These are phyloP conservation scores for Claviceps humidiphila DNA, from an alignment of 2,329 filamentous ascomycete genomes.

Conservation along the genomic window DNA sequence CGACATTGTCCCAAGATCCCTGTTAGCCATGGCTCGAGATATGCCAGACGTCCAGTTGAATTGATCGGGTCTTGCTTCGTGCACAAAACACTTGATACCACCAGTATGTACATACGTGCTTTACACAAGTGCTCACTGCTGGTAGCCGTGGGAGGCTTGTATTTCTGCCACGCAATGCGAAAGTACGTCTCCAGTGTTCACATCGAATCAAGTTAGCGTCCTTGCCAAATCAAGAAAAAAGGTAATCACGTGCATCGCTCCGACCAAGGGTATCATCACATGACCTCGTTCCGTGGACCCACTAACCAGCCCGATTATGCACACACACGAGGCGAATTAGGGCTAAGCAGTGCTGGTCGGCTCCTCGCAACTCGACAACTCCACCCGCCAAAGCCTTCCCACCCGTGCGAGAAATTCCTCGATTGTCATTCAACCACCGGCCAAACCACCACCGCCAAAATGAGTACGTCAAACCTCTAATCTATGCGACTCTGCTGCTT, in stretches of 20 bases:
- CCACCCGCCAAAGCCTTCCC: constrained; percentile 21
- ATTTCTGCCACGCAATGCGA: too few species aligned
- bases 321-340: constrained; percentile 18
- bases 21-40: too few species aligned
- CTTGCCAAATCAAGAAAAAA: not conserved
- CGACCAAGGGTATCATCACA: constrained; percentile 16
- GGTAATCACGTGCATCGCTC: not conserved
- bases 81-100: too few species aligned
- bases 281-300: constrained; percentile 13
- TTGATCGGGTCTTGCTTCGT: too few species aligned
- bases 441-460: constrained; percentile 37
- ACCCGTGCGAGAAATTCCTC: constrained; percentile 21
- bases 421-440: constrained; percentile 26
- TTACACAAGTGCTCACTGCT: too few species aligned
- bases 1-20: too few species aligned
- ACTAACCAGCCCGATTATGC: constrained; percentile 11
- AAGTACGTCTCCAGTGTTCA: not conserved
- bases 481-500: not conserved
- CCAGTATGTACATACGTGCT: too few species aligned
- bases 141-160: too few species aligned
- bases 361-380: constrained; percentile 17
- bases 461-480: constrained; percentile 33
- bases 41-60: too few species aligned
- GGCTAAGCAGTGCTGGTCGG: constrained; percentile 15
- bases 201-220: not conserved